Percentiles rank a stretch among this genome's conserved stretches.
Evolutionary conservation across 108 stramenopile genomes (phyloP).

Genomic region (Asterionellopsis glacialis): DNA sequence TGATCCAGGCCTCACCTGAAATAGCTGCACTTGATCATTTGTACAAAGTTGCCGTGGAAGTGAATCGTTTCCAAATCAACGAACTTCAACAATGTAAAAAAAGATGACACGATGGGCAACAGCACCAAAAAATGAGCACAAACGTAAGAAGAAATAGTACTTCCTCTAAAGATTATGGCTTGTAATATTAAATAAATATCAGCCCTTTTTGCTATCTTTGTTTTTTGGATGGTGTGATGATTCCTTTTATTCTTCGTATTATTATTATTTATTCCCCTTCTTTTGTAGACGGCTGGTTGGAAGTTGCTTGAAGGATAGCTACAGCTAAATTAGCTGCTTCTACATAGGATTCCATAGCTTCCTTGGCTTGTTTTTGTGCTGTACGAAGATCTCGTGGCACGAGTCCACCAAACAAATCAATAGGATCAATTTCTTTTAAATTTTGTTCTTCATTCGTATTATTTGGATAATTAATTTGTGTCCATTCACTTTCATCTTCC

Average conservation of each 20-base stretch:
- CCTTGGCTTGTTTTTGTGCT: constrained; percentile 36
- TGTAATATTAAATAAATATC: too few species aligned
- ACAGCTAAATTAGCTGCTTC: constrained; percentile 39
- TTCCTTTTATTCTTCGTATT: too few species aligned
- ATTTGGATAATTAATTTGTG: not conserved
- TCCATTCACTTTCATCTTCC: not conserved
- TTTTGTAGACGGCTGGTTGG: too few species aligned
- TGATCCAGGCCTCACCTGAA: constrained; percentile 1
- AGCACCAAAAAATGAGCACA: too few species aligned
- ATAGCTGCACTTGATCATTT: constrained; percentile 20
- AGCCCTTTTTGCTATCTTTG: too few species aligned
- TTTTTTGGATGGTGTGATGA: too few species aligned
- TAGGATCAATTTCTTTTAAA: constrained; percentile 9
- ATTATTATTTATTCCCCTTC: too few species aligned
- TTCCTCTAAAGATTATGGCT: too few species aligned
- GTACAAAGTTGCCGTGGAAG: constrained; percentile 27
- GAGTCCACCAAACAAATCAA: constrained; percentile 35
- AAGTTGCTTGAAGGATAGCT: constrained; percentile 4
- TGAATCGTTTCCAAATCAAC: constrained; percentile 30
- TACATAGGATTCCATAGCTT: constrained; percentile 31
- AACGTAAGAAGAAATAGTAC: too few species aligned
- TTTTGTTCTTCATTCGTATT: not conserved
- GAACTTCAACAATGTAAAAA: constrained; percentile 30
- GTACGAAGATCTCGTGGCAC: constrained; percentile 29
- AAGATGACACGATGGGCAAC: too few species aligned